Percentiles rank a stretch among this genome's conserved stretches.
Conservation (phyloP, 768 basidiomycete species). For the Phlebiopsis flavidoalba region DNA sequence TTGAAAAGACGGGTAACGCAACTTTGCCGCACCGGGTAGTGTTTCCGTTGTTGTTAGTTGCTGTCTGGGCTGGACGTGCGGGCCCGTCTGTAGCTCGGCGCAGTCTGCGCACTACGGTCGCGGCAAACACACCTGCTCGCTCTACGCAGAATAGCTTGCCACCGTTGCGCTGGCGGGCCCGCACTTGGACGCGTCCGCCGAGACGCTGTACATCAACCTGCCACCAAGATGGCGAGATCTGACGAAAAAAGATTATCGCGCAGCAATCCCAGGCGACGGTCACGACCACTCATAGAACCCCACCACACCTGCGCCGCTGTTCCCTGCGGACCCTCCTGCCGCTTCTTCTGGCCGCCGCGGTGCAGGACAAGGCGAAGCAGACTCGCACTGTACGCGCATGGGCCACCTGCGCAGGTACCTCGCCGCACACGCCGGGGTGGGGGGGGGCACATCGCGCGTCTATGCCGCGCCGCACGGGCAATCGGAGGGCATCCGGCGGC, state of each 20-base stretch:
- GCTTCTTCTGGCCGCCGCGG: slow-evolving; percentile 51
- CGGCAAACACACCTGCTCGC: slow-evolving; percentile 68
- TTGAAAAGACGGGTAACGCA: slow-evolving; percentile 89
- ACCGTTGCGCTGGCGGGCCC: slow-evolving; percentile 54
- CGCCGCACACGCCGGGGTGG: too few species aligned
- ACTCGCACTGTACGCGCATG: slow-evolving; percentile 69
- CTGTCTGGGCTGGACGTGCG: too few species aligned
- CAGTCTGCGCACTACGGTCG: slow-evolving; percentile 91
- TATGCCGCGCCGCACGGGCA: slow-evolving; percentile 45
- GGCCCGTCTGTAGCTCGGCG: slow-evolving; percentile 57
- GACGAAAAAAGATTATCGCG: slow-evolving; percentile 89
- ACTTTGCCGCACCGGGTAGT: too few species aligned
- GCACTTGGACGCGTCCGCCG: slow-evolving; percentile 78
- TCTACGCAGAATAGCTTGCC: slow-evolving; percentile 77
- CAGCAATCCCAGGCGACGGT: slow-evolving; percentile 79
- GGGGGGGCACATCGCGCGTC: too few species aligned
- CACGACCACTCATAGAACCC: slow-evolving; percentile 63
- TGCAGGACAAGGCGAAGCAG: slow-evolving; percentile 81
- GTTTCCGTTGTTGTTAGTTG: too few species aligned
- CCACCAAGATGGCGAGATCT: slow-evolving; percentile 83
- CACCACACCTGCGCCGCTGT: slow-evolving; percentile 59
- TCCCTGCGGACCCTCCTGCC: slow-evolving; percentile 62
- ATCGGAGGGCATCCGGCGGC: slow-evolving; percentile 69
- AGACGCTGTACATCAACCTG: slow-evolving; percentile 68
- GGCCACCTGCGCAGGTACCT: slow-evolving; percentile 14